Evolutionary conservation across 805 yeast species (phyloP).

Genomic region (Wickerhamomyces alni): DNA sequence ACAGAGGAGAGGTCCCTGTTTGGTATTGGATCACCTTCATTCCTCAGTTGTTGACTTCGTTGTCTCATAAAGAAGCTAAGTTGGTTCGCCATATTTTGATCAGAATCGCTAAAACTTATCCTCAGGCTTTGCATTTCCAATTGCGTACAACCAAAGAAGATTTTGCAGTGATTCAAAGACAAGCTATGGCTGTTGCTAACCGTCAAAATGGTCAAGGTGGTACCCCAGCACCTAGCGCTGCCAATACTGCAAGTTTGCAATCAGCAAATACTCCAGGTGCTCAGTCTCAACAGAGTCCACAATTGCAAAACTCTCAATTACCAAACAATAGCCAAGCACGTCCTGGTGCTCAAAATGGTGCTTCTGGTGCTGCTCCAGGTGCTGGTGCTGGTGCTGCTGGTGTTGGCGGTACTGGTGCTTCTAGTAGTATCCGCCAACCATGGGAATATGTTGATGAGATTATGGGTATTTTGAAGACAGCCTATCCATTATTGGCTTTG

Average conservation of each 20-base stretch:
- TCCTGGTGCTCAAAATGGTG: conserved; percentile 1
- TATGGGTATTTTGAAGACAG: conserved; percentile 92
- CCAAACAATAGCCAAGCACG: conserved; percentile 1
- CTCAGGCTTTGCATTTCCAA: conserved; percentile 96
- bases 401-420: not conserved
- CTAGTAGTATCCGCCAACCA: conserved; percentile 53
- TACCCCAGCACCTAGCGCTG: conserved; percentile 2
- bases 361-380: not conserved
- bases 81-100: conserved; percentile 84
- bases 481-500: conserved; percentile 88
- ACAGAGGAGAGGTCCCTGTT: conserved; percentile 94
- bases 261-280: conserved; percentile 6
- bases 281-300: conserved; percentile 7
- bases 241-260: conserved; percentile 2
- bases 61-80: conserved; percentile 87
- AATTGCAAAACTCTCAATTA: not conserved
- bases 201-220: conserved; percentile 18
- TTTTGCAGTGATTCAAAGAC: conserved; percentile 79
- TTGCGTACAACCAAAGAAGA: conserved; percentile 94
- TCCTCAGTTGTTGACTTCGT: conserved; percentile 85
- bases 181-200: conserved; percentile 47
- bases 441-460: conserved; percentile 93
- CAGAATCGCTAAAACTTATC: conserved; percentile 91
- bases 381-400: conserved; percentile 1
- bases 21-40: conserved; percentile 99